A percentile compares a stretch with the other conserved stretches of the same genome.
These are phyloP conservation scores for Mikania micrantha DNA, from an alignment of 129 eudicot species.

Conservation along the genomic window DNA sequence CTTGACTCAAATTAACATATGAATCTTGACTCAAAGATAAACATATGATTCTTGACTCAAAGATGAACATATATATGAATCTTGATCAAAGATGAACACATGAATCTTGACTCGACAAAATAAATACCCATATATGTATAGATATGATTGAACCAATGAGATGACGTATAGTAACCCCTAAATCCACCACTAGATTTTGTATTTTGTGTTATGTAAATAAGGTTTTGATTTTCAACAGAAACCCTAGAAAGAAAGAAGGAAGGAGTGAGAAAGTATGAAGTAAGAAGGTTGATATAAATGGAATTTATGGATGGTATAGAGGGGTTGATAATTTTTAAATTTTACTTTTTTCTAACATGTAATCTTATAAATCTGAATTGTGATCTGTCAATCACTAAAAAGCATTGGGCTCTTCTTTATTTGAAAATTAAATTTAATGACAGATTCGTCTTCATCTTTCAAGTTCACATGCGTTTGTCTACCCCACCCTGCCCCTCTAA, in stretches of 20 bases:
- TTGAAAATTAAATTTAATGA: conserved; percentile 31
- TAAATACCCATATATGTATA: too few relatives aligned
- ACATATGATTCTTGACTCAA: too few relatives aligned
- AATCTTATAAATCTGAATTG: conserved; percentile 23
- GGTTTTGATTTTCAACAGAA: too few relatives aligned
- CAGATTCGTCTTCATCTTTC: conserved; percentile 34
- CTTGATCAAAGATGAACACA: too few relatives aligned
- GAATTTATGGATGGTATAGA: not conserved
- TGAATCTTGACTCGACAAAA: too few relatives aligned
- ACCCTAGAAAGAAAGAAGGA: conserved; percentile 8
- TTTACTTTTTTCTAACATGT: conserved; percentile 13
- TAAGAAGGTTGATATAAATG: conserved; percentile 13
- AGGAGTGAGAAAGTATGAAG: not conserved
- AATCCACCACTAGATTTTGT: too few relatives aligned
- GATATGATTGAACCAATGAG: too few relatives aligned
- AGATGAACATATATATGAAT: too few relatives aligned
- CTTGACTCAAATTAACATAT: too few relatives aligned
- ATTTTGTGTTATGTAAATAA: not conserved
- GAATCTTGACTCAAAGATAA: too few relatives aligned
- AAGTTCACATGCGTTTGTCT: conserved; percentile 32
- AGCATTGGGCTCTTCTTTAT: conserved; percentile 26
- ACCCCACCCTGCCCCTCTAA: conserved; percentile 12
- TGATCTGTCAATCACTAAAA: conserved; percentile 39
- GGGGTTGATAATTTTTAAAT: too few relatives aligned
- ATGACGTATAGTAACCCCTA: too few relatives aligned